Conservation (phyloP, 2,329 filamentous ascomycete species). For the Fusarium verticillioides region DNA sequence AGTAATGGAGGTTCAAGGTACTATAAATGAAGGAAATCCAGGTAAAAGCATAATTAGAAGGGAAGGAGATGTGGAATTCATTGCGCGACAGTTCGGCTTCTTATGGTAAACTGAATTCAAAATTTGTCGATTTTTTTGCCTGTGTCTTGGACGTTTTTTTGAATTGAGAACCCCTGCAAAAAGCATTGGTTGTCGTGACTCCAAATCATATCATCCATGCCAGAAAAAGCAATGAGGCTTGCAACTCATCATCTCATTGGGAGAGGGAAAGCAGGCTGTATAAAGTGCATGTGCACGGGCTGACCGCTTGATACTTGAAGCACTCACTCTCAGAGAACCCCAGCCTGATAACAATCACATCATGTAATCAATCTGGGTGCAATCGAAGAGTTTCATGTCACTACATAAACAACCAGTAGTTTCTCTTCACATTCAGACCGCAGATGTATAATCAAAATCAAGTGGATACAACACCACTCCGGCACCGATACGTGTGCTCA, state of each 20-base stretch:
- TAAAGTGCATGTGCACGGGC: background rate
- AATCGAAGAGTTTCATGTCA: background rate
- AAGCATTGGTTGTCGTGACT: background rate
- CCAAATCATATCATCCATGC: background rate
- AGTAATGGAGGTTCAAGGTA: background rate
- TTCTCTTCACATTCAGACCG: background rate
- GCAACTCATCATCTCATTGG: background rate
- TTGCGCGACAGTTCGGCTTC: background rate
- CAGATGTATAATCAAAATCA: background rate
- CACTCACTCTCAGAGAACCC: background rate
- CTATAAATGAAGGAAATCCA: rapidly evolving
- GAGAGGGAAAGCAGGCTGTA: background rate
- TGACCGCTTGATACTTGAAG: background rate
- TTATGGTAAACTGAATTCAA: background rate
- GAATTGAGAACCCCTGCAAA: background rate
- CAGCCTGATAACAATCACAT: background rate
- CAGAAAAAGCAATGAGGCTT: background rate
- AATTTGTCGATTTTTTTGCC: background rate
- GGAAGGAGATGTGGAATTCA: too few species aligned
- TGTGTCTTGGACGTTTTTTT: background rate
- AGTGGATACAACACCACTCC: background rate
- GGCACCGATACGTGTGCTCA: too few species aligned
- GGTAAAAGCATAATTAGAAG: rapidly evolving
- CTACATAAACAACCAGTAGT: background rate
- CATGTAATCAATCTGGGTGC: background rate